Evolutionary conservation across 139 green algal genomes (phyloP), one percentile per base, ranked within the genome.

Genomic region (Chlamydomonas applanata): DNA sequence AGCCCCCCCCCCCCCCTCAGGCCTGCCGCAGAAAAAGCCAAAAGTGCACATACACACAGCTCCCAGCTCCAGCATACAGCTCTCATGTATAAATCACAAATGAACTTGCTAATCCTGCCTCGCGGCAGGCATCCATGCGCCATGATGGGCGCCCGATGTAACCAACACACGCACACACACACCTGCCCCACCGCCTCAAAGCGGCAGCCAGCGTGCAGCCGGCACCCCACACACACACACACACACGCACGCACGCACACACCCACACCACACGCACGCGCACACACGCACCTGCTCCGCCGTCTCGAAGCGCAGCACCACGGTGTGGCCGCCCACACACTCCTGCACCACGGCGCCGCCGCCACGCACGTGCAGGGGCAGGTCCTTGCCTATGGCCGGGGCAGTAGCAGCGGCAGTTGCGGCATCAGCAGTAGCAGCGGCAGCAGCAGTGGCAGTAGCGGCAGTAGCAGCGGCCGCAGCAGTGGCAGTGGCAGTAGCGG

Each of bases 331-430:
- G 29, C 29, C 9, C 63, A 57, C 33, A 35, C 72, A n/a, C 64
- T 76, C 22, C 33, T 34, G 22, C 22, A 11, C 40, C 40, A 49
- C 40, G 11, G 40, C 40, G 11, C 40, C 32, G 24, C 67, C 75
- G 57, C 72, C 81, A 49, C 84, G 68, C 68, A 97, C 79, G 27
- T 84, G 81, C 27, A 97, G 86, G 1, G 89, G 84, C 82, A 98
- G 36, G 53, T 97, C 91, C 3, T 72, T 49, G 35, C 94, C 80
- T 85, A 75, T 14, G 33, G 33, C 54, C 13, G n/a, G n/a, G 4
- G 54, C 54, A 62, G 19, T 14, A 62, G 4, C 13, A 14, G 22
- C 19, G 7, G 24, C 22, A 62, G n/a, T 62, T 27, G 4, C 13
- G 54, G n/a, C 4, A 17, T 4, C 7, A 19, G 40, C 40, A 49